A percentile compares a stretch with the other conserved stretches of the same genome.
phyloP scores from a whole-genome alignment of 495 filamentous ascomycete species.

The Hyaloscypha finlandica region DNA sequence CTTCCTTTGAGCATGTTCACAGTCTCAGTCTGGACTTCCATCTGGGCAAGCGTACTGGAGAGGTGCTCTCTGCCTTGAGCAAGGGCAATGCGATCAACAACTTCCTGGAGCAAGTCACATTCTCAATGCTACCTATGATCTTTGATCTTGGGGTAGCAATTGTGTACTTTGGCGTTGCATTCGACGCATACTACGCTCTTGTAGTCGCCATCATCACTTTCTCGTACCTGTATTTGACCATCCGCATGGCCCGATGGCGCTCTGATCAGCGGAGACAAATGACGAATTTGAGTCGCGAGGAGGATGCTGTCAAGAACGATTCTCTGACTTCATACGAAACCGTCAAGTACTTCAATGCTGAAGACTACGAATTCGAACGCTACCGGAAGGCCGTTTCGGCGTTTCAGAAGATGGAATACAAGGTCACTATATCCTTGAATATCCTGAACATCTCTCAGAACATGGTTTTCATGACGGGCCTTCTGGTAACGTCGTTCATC shows the following conservation, averaged over 20 bases:
- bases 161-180: conserved; percentile 75
- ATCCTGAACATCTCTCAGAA: conserved; percentile 95
- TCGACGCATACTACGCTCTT: conserved; percentile 90
- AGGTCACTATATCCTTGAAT: conserved; percentile 83
- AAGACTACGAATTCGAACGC: conserved; percentile 87
- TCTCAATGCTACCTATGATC: conserved; percentile 93
- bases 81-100: conserved; percentile 96
- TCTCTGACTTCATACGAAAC: conserved; percentile 98
- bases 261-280: conserved; percentile 88
- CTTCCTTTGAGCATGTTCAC: conserved; percentile 96
- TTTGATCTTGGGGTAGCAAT: conserved; percentile 87
- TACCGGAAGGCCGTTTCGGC: conserved; percentile 77
- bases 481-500: conserved; percentile 82
- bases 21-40: conserved; percentile 94
- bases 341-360: conserved; percentile 98
- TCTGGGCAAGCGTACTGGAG: conserved; percentile 92
- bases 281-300: conserved; percentile 90
- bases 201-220: conserved; percentile 92
- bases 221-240: conserved; percentile 91
- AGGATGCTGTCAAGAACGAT: conserved; percentile 98
- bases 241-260: conserved; percentile 92
- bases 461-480: conserved; percentile 87
- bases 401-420: conserved; percentile 85
- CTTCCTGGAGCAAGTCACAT: conserved; percentile 94
- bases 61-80: conserved; percentile 91